These are phyloP conservation scores for Aspergillus japonicus DNA, from an alignment of 2,329 filamentous ascomycete species.

Conservation along the genomic window DNA sequence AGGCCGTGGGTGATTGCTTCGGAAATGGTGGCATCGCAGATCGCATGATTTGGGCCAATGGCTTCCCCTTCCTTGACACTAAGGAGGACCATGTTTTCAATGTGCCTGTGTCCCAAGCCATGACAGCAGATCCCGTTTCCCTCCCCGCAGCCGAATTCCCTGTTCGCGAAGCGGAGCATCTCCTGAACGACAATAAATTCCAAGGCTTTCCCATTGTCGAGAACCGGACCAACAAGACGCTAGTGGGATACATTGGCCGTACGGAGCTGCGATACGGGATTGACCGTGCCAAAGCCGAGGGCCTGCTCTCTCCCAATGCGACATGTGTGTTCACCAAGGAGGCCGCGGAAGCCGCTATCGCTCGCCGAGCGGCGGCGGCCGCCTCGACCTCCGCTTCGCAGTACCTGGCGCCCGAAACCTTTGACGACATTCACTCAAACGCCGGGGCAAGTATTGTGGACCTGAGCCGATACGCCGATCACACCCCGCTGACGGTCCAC, in stretches of 20 bases:
- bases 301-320: constrained; percentile 63
- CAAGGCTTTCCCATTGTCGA: constrained; percentile 93
- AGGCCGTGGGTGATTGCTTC: constrained; percentile 84
- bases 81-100: constrained; percentile 98
- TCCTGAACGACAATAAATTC: constrained; percentile 76
- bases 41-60: constrained; percentile 98
- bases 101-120: constrained; percentile 85
- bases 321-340: constrained; percentile 70
- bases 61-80: constrained; percentile 93
- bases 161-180: constrained; percentile 71
- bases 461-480: constrained; percentile 83
- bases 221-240: constrained; percentile 64
- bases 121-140: constrained; percentile 73
- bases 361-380: constrained; percentile 26
- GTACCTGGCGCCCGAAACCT: constrained; percentile 49
- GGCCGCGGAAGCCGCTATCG: constrained; percentile 40
- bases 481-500: constrained; percentile 85
- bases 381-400: constrained; percentile 20
- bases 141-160: constrained; percentile 73
- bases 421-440: constrained; percentile 60
- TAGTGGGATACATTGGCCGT: constrained; percentile 88
- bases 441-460: constrained; percentile 64
- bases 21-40: constrained; percentile 97
- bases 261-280: constrained; percentile 91
- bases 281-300: constrained; percentile 70